phyloP scores from a whole-genome alignment of 345 rosid species.

The Euphorbia lathyris region DNA sequence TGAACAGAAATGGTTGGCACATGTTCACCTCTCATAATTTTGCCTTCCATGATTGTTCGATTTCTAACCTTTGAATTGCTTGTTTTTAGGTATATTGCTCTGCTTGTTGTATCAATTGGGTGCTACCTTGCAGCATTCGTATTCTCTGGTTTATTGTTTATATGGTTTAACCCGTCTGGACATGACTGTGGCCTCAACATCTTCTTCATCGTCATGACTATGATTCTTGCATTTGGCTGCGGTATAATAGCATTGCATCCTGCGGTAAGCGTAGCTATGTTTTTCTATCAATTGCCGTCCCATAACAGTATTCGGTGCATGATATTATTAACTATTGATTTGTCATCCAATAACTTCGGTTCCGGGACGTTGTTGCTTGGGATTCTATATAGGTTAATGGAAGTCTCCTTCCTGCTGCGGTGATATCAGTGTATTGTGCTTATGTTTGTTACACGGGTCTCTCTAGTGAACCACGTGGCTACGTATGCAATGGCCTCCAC shows the following conservation, averaged over 20 bases:
- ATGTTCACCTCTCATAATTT: slow-evolving; percentile 12
- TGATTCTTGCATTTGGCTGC: slow-evolving; percentile 74
- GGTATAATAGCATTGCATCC: slow-evolving; percentile 84
- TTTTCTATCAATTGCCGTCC: slow-evolving; percentile 12
- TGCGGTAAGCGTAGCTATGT: slow-evolving; percentile 42
- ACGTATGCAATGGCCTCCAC: slow-evolving; percentile 88
- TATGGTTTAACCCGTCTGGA: slow-evolving; percentile 99
- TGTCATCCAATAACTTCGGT: background rate
- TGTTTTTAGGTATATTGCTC: slow-evolving; percentile 68
- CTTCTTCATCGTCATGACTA: slow-evolving; percentile 86
- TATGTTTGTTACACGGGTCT: slow-evolving; percentile 96
- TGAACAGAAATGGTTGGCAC: slow-evolving; percentile 80
- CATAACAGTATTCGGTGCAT: background rate
- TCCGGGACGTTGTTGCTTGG: background rate
- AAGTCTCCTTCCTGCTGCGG: slow-evolving; percentile 95
- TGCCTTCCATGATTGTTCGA: background rate
- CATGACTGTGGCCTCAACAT: slow-evolving; percentile 86
- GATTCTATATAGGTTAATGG: slow-evolving; percentile 62
- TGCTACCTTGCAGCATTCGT: slow-evolving; percentile 82
- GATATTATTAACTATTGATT: background rate
- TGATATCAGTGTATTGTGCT: slow-evolving; percentile 85
- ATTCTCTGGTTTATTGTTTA: slow-evolving; percentile 76
- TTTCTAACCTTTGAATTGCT: slow-evolving; percentile 27
- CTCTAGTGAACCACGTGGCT: slow-evolving; percentile 90
- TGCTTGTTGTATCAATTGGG: slow-evolving; percentile 68